phyloP scores from a whole-genome alignment of 495 filamentous ascomycete species.

The Ascodesmis nigricans region DNA sequence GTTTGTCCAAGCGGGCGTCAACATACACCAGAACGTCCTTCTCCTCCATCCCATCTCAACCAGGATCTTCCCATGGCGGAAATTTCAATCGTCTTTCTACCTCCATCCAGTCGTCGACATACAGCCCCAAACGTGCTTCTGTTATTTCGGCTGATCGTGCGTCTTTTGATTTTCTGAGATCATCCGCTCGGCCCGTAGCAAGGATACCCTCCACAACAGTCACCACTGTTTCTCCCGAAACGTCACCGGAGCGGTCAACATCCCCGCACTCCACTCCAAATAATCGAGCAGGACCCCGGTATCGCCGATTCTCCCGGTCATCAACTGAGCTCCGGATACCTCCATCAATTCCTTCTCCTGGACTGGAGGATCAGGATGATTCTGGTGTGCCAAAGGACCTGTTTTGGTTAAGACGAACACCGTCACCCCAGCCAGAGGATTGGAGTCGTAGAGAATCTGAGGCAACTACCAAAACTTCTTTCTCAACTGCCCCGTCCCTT shows the following conservation, averaged over 20 bases:
- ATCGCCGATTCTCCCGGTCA: background rate
- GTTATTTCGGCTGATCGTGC: too few relatives aligned
- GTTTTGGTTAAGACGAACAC: too few relatives aligned
- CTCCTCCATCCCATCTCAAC: too few relatives aligned
- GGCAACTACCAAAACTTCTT: background rate
- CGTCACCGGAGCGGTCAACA: constrained; percentile 20
- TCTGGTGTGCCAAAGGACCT: too few relatives aligned
- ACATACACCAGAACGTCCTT: constrained; percentile 18
- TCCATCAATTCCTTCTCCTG: background rate
- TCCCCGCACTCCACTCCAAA: constrained; percentile 12
- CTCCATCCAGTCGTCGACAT: constrained; percentile 14
- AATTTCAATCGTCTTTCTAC: constrained; percentile 15
- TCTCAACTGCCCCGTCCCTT: background rate
- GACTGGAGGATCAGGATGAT: too few relatives aligned
- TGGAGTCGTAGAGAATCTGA: too few relatives aligned
- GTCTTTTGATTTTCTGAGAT: too few relatives aligned
- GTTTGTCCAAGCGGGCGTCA: constrained; percentile 17
- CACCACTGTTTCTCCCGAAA: constrained; percentile 16
- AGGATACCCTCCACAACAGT: too few relatives aligned
- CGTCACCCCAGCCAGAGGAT: too few relatives aligned
- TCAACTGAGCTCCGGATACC: background rate
- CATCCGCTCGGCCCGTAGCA: too few relatives aligned
- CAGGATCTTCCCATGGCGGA: constrained; percentile 16
- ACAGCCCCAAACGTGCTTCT: too few relatives aligned
- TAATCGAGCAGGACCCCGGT: background rate